Base-by-base conservation (phyloP, 257 asterid genomes). In the Forsythia suspensa region DNA sequence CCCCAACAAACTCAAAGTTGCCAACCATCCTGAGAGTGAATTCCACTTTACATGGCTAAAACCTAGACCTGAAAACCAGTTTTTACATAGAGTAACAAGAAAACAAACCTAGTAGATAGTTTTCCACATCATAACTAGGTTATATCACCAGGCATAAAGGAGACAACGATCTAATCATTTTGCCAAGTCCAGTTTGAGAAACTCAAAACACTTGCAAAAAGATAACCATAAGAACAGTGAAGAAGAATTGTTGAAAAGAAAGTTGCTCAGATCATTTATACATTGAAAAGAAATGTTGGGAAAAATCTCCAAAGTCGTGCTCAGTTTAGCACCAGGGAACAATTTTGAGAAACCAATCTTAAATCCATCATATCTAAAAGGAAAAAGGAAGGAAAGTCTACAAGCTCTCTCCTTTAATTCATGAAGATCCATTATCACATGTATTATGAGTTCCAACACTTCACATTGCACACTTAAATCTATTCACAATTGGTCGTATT, bases 1-100 rank as follows among this genome's bases (percentile, higher is more conserved):
- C 82, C 88, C 84, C 87, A 84, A 86, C 84, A 87, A 82, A 82
- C 81, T 84, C 90, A 88, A 74, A 63, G 70, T 63, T 21, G 74
- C 85, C 87, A 83, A 85, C 87, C 87, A 86, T 85, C 80, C 85
- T 78, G 7, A 83, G 84, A 85, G 42, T 81, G 78, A 80, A 82
- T 84, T 77, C 89, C 85, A 85, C 79, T 40, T 83, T 68, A 85
- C 80, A 81, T 76, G 82, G 86, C 80, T 86, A 85, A 73, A 83
- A 82, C 85, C 88, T 86, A 86, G 6, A 83, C 77, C 83, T 85
- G 81, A 84, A 81, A 80, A 86, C 72, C 73, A 51, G 76, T 42
- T 82, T 84, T 74, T 82, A 80, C 73, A 80, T 13, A 21, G 70
- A 59, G 67, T 21, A 20, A 74, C 38, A 72, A 52, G 52, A 75